These are phyloP conservation scores for Coemansia sp. DNA, from an alignment of 192 early-diverging fungal species.

Conservation along the genomic window DNA sequence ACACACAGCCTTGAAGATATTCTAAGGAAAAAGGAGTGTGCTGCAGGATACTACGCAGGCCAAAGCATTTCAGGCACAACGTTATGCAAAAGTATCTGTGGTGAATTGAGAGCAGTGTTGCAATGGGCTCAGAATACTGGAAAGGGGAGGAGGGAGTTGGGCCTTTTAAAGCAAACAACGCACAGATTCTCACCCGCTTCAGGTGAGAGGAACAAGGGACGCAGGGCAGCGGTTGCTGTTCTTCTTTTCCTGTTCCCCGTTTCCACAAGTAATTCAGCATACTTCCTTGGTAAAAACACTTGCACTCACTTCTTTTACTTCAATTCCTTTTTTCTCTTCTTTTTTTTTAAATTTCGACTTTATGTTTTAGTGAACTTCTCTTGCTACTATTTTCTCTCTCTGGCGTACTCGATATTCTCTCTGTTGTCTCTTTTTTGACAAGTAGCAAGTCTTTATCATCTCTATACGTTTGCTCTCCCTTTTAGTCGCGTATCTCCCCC, in stretches of 20 bases:
- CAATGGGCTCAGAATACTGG: not conserved
- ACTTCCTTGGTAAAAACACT: not conserved
- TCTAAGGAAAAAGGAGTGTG: not conserved
- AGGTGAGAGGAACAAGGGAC: not conserved
- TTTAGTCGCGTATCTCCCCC: conserved; percentile 10
- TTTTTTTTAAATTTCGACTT: not conserved
- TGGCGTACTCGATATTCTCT: not conserved
- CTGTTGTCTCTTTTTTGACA: not conserved
- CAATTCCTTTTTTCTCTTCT: not conserved
- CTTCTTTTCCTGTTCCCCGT: not conserved
- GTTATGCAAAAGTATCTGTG: not conserved
- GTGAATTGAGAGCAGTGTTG: not conserved
- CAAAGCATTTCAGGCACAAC: not conserved
- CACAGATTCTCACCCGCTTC: not conserved
- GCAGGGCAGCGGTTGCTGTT: not conserved
- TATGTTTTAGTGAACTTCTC: not conserved
- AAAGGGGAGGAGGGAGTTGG: not conserved
- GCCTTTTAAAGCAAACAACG: not conserved
- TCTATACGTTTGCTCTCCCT: not conserved
- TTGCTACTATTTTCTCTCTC: not conserved
- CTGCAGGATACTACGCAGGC: not conserved
- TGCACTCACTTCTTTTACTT: not conserved
- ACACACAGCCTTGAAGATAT: too few species aligned
- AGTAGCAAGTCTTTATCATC: not conserved
- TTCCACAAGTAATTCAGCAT: not conserved